Base-by-base conservation (phyloP, 1,284 basidiomycete genomes). In the Peniophora sp. region DNA sequence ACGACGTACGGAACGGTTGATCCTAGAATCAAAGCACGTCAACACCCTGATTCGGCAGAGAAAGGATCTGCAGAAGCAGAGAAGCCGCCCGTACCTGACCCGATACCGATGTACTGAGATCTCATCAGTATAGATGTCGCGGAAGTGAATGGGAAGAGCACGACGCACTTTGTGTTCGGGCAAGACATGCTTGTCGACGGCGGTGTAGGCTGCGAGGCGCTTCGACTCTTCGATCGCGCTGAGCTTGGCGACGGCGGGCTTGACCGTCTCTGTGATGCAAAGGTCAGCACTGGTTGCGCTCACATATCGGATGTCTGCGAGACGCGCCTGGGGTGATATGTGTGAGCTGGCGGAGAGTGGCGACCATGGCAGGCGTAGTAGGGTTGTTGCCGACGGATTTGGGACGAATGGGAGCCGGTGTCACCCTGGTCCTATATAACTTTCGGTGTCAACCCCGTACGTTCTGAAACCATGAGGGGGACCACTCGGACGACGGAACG, bases 1-100 rank as follows among this genome's bases (percentile, higher is more conserved):
- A 99, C 94, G 50, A 97, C 95, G 64, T 97, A 99, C 1, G 95
- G 95, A 0, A 99, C 96, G 0, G 97, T 99, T 1, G 94, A 97
- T 27, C 96, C 91, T 82, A 55, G 18, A 32, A 5, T 12, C n/a
- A n/a, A n/a, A 46, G 27, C 20, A 37, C 39, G 39, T 44, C 34
- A 37, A 32, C 27, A 32, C 27, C 27, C 27, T 32, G 27, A 9
- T 24, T 39, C 36, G 24, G 39, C 52, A 47, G 39, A 53, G 47
- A 48, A 45, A 42, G 41, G 11, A 32, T 15, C 50, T 20, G 35
- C n/a, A 14, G 10, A 35, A 34, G 37, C 24, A 10, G 27, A 39
- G 12, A 24, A 48, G 3, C 23, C 17, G 24, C 8, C 45, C 65
- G 43, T 60, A 86, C 85, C 92, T 54, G 87, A 93, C 47, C 93